phyloP scores from a whole-genome alignment of 305 asterid species.

The Solanum hybrid region DNA sequence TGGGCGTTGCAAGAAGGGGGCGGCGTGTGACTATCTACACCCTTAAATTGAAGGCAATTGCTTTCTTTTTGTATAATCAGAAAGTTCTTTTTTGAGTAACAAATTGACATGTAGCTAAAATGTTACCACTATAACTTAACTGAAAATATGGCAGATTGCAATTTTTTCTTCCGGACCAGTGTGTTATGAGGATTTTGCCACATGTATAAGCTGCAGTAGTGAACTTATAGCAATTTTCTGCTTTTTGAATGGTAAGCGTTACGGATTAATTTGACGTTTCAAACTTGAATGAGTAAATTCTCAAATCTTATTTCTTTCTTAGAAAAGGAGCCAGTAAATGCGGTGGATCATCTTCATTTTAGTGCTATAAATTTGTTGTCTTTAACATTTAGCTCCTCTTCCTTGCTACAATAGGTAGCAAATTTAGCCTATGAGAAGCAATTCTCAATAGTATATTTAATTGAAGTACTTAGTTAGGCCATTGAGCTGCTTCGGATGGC shows the following conservation, averaged over 20 bases:
- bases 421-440: not conserved
- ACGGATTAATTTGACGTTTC: not conserved
- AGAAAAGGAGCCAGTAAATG: not conserved
- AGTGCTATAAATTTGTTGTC: not conserved
- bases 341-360: not conserved
- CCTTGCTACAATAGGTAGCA: not conserved
- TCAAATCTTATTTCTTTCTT: not conserved
- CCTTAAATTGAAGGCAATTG: constrained; percentile 21
- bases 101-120: constrained; percentile 9
- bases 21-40: constrained; percentile 76
- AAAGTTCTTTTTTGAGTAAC: constrained; percentile 6
- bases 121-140: not conserved
- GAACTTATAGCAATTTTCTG: not conserved
- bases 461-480: not conserved
- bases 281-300: not conserved
- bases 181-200: not conserved
- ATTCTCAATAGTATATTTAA: not conserved
- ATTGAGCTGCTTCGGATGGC: not conserved
- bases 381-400: not conserved
- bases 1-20: constrained; percentile 87
- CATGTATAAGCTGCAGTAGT: not conserved
- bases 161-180: not conserved
- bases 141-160: not conserved
- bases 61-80: constrained; percentile 5
- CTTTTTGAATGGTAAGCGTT: not conserved